phyloP scores from a whole-genome alignment of 345 rosid genomes.

The Melaleuca quinquenervia region DNA sequence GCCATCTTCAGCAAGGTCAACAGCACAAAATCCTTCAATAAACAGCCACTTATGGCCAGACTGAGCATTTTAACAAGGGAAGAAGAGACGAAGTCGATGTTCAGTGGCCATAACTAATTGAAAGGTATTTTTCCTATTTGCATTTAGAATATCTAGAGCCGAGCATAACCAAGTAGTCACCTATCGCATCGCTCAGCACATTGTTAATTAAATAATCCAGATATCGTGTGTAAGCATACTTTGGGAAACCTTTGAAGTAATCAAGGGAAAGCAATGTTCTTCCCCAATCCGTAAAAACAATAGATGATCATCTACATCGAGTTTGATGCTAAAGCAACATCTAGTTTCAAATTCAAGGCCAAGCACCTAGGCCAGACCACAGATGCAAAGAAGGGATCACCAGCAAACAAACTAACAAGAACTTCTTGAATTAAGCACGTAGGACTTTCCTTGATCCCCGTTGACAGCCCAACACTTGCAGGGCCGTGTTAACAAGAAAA shows the following conservation, averaged over 20 bases:
- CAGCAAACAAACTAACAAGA: neutral
- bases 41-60: neutral
- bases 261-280: neutral
- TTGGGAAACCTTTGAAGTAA: neutral
- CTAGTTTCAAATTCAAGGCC: neutral
- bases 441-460: neutral
- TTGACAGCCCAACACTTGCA: neutral
- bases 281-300: neutral
- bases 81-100: neutral
- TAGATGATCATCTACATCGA: neutral
- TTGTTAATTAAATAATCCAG: neutral
- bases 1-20: neutral
- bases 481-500: neutral
- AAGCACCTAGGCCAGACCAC: neutral
- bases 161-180: neutral
- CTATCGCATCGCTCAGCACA: neutral
- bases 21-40: neutral
- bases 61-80: neutral
- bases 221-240: neutral
- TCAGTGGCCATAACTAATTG: neutral
- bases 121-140: neutral
- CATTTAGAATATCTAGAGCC: neutral
- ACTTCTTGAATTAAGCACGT: neutral
- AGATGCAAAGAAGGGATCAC: neutral
- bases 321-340: neutral